Base-by-base conservation (phyloP, 176 grass and related monocot genomes). In the Carex myosuroides region DNA sequence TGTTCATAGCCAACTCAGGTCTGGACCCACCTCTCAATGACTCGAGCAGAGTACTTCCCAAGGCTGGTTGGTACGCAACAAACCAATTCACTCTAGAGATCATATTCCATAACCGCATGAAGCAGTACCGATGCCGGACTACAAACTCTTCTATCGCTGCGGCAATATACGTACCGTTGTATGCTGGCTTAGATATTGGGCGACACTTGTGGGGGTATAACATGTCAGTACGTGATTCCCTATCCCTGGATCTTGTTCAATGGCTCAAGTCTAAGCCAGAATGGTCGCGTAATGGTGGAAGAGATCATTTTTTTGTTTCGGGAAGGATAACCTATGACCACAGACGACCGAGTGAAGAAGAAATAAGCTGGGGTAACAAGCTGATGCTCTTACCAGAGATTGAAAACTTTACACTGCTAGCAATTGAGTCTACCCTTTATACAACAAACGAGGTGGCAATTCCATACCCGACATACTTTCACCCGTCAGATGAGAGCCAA, bases 401-500 rank as follows among this genome's bases (percentile, higher is more conserved):
- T 2, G 12, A 64, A 7, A 92, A 92, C 56, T 88, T 92, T 66
- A 88, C 93, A 13, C 62, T 84, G 72, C 85, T 92, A 8, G 88
- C 81, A 9, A 92, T 86, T 35, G 93, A 92, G 58, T 92, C 89
- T 20, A 87, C 86, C 67, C 35, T 70, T 5, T 91, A 76, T 84
- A 57, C 37, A 11, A 82, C 61, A 11, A 89, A 85, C 0, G 90
- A 92, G 83, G 75, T 86, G 56, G 93, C 80, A 12, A 81, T 95
- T 17, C 93, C 93, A 2, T 95, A 95, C 68, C 93, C 90, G 3
- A 91, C 83, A 48, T 91, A 92, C 83, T 92, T 95, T 76, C 93
- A 92, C 85, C 93, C 93, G 0, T 86, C 85, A 4, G 86, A 77
- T 2, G 73, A 86, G 37, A 14, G 46, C 35, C 80, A 92, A 60